Base-by-base conservation (phyloP, 345 rosid species). In the Crucihimalaya himalaica region DNA sequence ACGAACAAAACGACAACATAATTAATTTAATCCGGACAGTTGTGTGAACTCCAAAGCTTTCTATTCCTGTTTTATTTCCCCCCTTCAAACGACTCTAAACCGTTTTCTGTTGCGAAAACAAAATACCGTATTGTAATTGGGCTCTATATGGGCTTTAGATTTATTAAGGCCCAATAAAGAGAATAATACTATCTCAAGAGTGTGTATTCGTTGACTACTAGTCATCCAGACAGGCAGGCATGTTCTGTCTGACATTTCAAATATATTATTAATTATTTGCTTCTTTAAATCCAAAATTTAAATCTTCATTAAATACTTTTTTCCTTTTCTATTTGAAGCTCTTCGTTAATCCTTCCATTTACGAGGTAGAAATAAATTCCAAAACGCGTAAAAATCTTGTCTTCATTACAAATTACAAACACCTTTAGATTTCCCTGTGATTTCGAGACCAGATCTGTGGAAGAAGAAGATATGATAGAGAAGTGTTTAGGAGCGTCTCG, bases 401-500 rank as follows among this genome's bases (percentile, higher is more conserved):
- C 55, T 16, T 63, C 47, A 43, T 72, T 45, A 56, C 42, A 65
- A 46, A 45, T 27, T 27, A 35, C 31, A 50, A 51, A 51, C 60
- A n/a, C 54, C 14, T 9, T 23, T 34, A 21, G 19, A 35, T n/a
- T 32, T 12, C 70, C 3, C 52, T 46, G 34, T 54, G 29, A 48
- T 46, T 40, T 69, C 74, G 8, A 1, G 52, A 54, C 60, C 60
- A 63, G 75, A 76, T 77, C 76, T 63, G 64, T 52, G 31, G 6
- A 37, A 35, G 27, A 48, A 60, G 16, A 74, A 72, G 65, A 85
- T 35, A 39, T 85, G 88, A 74, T 81, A 67, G 85, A 78, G 78
- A 69, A 56, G 27, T 80, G 81, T 31, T n/a, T 86, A 70, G 92
- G 91, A 73, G 57, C 83, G 55, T 85, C 84, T 37, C 83, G 91